phyloP scores from a whole-genome alignment of 2,329 filamentous ascomycete species.

The Sphaerulina vaccinii region DNA sequence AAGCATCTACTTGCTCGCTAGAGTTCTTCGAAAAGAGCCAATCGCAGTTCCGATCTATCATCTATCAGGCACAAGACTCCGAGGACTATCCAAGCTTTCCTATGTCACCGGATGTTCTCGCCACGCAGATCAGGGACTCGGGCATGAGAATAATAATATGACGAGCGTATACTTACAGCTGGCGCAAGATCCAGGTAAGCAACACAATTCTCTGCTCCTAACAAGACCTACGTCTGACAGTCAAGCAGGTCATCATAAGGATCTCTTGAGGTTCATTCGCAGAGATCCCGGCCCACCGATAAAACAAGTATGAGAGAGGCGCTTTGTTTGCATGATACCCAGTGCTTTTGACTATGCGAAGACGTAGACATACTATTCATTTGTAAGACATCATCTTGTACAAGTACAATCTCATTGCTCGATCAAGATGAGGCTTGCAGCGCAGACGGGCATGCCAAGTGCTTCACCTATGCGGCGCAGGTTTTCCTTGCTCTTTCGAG shows the following conservation, averaged over 20 bases:
- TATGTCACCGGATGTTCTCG: conserved; percentile 4
- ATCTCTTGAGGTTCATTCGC: background rate
- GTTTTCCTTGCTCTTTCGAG: too few species aligned
- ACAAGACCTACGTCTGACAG: background rate
- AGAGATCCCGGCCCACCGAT: background rate
- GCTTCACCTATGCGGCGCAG: too few species aligned
- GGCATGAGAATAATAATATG: background rate
- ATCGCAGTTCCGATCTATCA: conserved; percentile 1
- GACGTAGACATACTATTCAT: too few species aligned
- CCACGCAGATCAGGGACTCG: background rate
- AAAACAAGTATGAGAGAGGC: too few species aligned
- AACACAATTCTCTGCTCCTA: background rate
- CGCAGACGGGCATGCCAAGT: too few species aligned
- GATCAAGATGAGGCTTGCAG: too few species aligned
- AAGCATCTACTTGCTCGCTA: background rate
- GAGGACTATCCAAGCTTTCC: conserved; percentile 5
- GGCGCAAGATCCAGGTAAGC: background rate
- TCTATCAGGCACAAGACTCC: background rate
- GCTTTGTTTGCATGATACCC: background rate
- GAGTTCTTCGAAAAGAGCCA: background rate
- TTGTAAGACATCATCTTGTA: too few species aligned
- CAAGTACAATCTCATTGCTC: too few species aligned
- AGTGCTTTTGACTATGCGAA: too few species aligned
- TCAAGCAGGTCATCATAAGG: background rate
- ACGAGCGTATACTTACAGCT: background rate